phyloP scores from a whole-genome alignment of 1,139 yeast genomes.

The Protomyces gravidus region DNA sequence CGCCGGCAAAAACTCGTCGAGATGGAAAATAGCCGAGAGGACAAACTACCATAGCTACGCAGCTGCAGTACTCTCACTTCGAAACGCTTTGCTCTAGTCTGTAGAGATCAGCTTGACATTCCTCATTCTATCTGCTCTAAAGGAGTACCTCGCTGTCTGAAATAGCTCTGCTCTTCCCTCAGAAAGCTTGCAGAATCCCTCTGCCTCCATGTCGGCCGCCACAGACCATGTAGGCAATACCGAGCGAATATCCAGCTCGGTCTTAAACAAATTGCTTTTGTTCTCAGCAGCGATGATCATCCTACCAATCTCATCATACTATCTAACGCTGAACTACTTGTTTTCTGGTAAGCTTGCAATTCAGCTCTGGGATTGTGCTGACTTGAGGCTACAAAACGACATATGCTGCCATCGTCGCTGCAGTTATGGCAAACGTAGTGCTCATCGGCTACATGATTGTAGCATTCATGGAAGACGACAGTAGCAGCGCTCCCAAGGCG shows the following conservation, averaged over 20 bases:
- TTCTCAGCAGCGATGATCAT: constrained; percentile 87
- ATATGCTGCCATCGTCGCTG: constrained; percentile 72
- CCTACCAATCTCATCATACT: constrained; percentile 71
- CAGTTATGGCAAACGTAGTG: constrained; percentile 80
- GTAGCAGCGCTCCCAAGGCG: background rate
- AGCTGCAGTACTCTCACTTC: too few species aligned
- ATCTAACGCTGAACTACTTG: constrained; percentile 48
- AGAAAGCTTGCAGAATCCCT: too few species aligned
- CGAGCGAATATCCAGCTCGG: constrained; percentile 2
- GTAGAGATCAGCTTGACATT: too few species aligned
- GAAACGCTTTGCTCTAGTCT: too few species aligned
- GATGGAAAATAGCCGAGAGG: too few species aligned
- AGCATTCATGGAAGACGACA: constrained; percentile 72
- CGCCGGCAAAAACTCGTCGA: too few species aligned
- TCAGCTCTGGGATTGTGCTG: background rate
- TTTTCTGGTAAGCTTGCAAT: background rate
- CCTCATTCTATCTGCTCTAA: too few species aligned
- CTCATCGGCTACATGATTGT: constrained; percentile 78
- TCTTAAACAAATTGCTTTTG: constrained; percentile 37
- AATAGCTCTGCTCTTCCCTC: too few species aligned
- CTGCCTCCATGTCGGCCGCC: too few species aligned
- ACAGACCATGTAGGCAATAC: too few species aligned
- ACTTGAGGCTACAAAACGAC: constrained; percentile 20
- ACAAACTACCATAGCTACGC: too few species aligned
- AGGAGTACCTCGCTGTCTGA: too few species aligned